Evolutionary conservation across 2,329 filamentous ascomycete genomes (phyloP).

Genomic region (Ophiocordyceps camponoti-rufipedis): DNA sequence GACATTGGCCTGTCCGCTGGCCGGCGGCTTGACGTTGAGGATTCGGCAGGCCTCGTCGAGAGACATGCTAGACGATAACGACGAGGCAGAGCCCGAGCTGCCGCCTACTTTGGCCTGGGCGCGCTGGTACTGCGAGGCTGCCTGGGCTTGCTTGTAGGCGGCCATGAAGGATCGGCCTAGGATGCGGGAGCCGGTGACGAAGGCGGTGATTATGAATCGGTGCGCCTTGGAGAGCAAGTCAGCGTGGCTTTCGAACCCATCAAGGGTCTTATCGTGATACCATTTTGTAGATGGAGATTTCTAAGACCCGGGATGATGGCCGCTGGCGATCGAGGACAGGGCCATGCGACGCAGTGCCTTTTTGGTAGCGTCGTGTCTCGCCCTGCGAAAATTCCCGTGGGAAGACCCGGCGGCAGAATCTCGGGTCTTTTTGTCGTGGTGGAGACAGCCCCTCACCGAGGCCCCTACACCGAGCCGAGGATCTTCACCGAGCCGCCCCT

Average conservation of each 20-base stretch:
- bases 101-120: conserved; percentile 47
- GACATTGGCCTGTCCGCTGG: conserved; percentile 53
- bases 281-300: conserved; percentile 8
- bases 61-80: conserved; percentile 54
- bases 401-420: too few species aligned
- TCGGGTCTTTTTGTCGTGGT: too few species aligned
- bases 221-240: conserved; percentile 40
- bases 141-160: conserved; percentile 88
- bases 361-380: conserved; percentile 4
- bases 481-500: too few species aligned
- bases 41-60: conserved; percentile 96
- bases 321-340: conserved; percentile 1
- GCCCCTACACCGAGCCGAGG: too few species aligned
- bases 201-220: conserved; percentile 73
- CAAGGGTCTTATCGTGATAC: conserved; percentile 5
- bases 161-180: conserved; percentile 84
- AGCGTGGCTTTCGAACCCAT: background rate
- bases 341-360: conserved; percentile 6
- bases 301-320: background rate
- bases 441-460: too few species aligned
- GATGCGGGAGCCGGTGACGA: conserved; percentile 78
- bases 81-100: conserved; percentile 35
- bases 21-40: conserved; percentile 79
- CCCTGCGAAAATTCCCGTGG: background rate
- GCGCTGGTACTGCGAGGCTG: conserved; percentile 65